Evolutionary conservation across 2,329 filamentous ascomycete genomes (phyloP).

Genomic region (Exophiala oligosperma): DNA sequence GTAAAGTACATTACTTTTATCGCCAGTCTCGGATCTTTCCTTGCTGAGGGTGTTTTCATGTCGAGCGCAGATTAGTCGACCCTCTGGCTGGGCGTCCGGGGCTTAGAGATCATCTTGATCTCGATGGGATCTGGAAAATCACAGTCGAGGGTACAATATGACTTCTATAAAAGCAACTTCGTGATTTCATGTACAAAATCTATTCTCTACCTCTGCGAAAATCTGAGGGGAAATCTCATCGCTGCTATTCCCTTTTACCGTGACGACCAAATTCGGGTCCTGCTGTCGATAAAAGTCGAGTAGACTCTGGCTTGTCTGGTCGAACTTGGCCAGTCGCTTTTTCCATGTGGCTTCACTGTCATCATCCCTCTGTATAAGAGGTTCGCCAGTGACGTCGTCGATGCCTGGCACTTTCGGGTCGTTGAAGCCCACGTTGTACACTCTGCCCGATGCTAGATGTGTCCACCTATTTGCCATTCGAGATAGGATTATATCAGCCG

Average conservation of each 20-base stretch:
- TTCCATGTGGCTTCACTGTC: slow-evolving; percentile 87
- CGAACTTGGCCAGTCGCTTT: slow-evolving; percentile 76
- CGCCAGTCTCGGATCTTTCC: slow-evolving; percentile 24
- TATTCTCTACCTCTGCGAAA: slow-evolving; percentile 74
- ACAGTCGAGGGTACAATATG: slow-evolving; percentile 31
- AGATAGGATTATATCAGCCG: slow-evolving; percentile 80
- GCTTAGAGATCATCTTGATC: slow-evolving; percentile 32
- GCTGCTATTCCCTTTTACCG: slow-evolving; percentile 83
- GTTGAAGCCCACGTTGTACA: slow-evolving; percentile 96
- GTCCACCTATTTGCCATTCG: slow-evolving; percentile 93
- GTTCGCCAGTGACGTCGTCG: slow-evolving; percentile 90
- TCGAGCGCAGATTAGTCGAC: slow-evolving; percentile 24
- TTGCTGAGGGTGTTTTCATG: slow-evolving; percentile 29
- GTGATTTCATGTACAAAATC: slow-evolving; percentile 56
- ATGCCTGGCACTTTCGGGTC: slow-evolving; percentile 74
- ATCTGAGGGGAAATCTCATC: slow-evolving; percentile 95
- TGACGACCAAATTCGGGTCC: slow-evolving; percentile 70
- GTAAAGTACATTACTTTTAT: slow-evolving; percentile 26
- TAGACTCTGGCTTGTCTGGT: slow-evolving; percentile 80
- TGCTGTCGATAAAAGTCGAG: slow-evolving; percentile 85
- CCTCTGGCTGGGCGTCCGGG: slow-evolving; percentile 33
- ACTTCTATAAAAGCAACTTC: background rate
- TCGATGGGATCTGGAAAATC: slow-evolving; percentile 33
- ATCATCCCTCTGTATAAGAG: slow-evolving; percentile 76
- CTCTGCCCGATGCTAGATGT: slow-evolving; percentile 83